Evolutionary conservation across 352 stramenopile species (phyloP).

Genomic region (Thalassiosira oceanica): DNA sequence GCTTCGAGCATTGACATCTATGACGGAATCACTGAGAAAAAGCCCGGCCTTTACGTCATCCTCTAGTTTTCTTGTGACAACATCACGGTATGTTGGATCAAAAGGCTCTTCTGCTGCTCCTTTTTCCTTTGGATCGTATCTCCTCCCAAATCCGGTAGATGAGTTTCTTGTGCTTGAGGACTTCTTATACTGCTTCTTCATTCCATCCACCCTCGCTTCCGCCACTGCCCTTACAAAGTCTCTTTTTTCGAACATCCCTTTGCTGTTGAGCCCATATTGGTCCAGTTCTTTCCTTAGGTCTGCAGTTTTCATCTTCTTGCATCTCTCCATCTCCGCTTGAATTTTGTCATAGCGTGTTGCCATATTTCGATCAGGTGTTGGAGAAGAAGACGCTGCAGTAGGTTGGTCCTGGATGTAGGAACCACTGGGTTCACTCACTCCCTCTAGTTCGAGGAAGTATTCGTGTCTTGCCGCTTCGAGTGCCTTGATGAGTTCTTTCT

Average conservation of each 20-base stretch:
- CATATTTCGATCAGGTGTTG: neutral
- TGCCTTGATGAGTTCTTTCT: conserved; percentile 65
- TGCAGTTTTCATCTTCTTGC: conserved; percentile 55
- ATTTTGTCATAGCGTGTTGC: conserved; percentile 43
- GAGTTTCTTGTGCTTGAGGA: no score
- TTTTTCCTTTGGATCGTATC: no score
- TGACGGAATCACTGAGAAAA: no score
- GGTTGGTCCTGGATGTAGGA: neutral
- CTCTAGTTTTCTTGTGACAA: no score
- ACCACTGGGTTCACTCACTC: conserved; percentile 61
- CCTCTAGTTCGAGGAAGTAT: no score
- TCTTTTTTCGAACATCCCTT: conserved; percentile 73
- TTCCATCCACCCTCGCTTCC: conserved; percentile 60
- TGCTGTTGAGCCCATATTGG: conserved; percentile 59
- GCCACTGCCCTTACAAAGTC: conserved; percentile 75
- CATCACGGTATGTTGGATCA: conserved; percentile 51
- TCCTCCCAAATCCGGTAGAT: no score
- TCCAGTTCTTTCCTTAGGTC: conserved; percentile 74
- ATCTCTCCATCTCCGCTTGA: conserved; percentile 60
- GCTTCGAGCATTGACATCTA: no score
- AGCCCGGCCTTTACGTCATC: no score
- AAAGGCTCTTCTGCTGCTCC: conserved; percentile 35
- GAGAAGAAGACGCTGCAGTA: neutral
- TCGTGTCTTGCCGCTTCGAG: conserved; percentile 60
- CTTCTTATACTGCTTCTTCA: conserved; percentile 20